Conservation (phyloP, 1,139 yeast genomes). For the Candida tropicalis region DNA sequence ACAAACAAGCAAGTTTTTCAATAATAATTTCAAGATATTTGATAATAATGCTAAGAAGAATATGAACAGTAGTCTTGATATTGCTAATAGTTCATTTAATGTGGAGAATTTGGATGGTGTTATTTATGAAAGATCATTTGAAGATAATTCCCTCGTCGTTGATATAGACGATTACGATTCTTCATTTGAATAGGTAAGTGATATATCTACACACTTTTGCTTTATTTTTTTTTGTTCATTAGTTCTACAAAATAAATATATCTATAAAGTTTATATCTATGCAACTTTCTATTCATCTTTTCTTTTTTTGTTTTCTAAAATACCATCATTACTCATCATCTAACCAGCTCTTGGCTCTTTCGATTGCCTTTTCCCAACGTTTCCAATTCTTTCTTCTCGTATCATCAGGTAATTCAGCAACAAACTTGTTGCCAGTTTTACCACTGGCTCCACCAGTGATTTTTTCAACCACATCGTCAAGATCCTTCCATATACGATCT, state of each 20-base stretch:
- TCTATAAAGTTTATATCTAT: constrained; percentile 1
- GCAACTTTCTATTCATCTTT: background rate
- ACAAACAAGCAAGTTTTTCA: constrained; percentile 27
- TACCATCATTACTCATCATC: constrained; percentile 29
- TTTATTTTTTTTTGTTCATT: background rate
- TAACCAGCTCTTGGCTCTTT: constrained; percentile 79
- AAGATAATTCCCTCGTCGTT: constrained; percentile 15
- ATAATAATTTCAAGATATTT: constrained; percentile 12
- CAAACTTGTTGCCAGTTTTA: constrained; percentile 47
- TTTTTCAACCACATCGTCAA: constrained; percentile 59
- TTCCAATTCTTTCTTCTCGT: constrained; percentile 69
- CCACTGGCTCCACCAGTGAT: constrained; percentile 24
- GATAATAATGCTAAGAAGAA: constrained; percentile 1
- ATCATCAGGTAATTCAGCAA: constrained; percentile 59
- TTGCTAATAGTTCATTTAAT: constrained; percentile 29
- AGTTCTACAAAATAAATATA: constrained; percentile 1
- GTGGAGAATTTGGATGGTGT: constrained; percentile 25
- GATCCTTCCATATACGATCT: constrained; percentile 72
- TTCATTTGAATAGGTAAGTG: constrained; percentile 9
- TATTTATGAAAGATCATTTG: constrained; percentile 16
- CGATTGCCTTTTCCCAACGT: constrained; percentile 82
- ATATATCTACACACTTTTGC: background rate
- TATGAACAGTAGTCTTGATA: constrained; percentile 14
- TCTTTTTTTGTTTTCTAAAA: background rate
- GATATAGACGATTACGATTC: constrained; percentile 20